phyloP scores from a whole-genome alignment of 139 green algal species.

The Haematococcus lacustris region DNA sequence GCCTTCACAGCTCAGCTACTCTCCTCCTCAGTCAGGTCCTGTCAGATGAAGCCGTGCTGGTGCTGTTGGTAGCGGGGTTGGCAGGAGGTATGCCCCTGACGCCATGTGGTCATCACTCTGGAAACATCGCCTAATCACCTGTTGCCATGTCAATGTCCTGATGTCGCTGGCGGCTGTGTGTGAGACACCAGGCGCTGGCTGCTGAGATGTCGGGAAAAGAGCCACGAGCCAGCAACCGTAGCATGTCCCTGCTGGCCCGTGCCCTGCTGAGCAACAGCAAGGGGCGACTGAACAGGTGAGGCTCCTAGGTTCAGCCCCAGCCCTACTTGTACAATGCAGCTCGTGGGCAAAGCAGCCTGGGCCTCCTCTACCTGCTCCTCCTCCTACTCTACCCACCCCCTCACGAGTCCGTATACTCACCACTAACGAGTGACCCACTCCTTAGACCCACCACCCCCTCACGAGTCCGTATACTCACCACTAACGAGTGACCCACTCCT shows the following conservation, averaged over 20 bases:
- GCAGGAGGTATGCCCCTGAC: not conserved
- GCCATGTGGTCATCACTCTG: no score
- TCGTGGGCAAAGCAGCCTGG: no score
- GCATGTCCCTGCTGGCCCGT: conserved; percentile 22
- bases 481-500: no score
- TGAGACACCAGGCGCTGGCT: not conserved
- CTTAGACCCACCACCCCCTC: no score
- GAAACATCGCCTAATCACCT: not conserved
- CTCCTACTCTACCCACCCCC: no score
- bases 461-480: no score
- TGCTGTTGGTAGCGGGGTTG: not conserved
- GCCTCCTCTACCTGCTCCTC: no score
- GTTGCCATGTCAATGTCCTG: not conserved
- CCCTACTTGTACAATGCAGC: no score
- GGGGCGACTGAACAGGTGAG: not conserved
- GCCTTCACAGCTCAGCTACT: not conserved
- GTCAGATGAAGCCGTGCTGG: not conserved
- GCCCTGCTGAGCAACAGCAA: not conserved
- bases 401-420: no score
- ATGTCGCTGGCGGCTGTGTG: no score
- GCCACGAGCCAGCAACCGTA: conserved; percentile 15
- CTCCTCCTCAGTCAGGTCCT: not conserved
- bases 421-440: no score
- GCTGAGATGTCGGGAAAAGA: conserved; percentile 18
- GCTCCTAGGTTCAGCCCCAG: no score